Base-by-base conservation (phyloP, 208 protist species). In the Phytomonas francai region DNA sequence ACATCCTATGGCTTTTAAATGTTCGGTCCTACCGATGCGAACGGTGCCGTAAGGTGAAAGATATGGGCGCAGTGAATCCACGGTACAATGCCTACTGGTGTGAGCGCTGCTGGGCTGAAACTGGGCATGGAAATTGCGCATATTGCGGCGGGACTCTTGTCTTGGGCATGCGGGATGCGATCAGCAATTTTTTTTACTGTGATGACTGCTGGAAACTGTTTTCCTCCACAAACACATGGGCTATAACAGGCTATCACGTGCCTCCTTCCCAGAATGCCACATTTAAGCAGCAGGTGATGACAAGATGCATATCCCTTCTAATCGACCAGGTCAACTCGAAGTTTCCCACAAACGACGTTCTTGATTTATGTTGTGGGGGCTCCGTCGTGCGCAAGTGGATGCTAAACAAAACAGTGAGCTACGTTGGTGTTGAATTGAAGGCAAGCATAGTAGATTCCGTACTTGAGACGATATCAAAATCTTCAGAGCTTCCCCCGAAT, bases 331-430 rank as follows among this genome's bases (percentile, higher is more conserved):
- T 92, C 65, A 91, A 84, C 63, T 30, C 74, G 0, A 92, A 92
- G 63, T 76, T 67, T 28, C 80, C 87, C 25, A 89, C 86, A 30
- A 86, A 91, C 73, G 89, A 95, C 68, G 84, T 95, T 0, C 68
- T 95, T 71, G 86, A 95, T 56, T 65, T 95, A 71, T 95, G 89
- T 70, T 95, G 89, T 61, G 89, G 85, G 39, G 84, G 85, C 16
- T 77, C 79, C 34, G 81, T 95, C 67, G 67, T 80, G 69, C 74
- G 85, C 12, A 95, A 95, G 59, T 95, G 89, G 87, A 91, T 95
- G 79, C 78, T 77, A 67, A 92, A 92, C 62, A 86, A 85, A 72
- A 89, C 87, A 9, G 57, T 34, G 16, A 71, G 79, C 25, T 95
- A 95, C 56, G 68, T 95, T 34, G 89, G 89, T 36, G 81, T 95